Evolutionary conservation across 768 basidiomycete genomes (phyloP).

Genomic region (Cantharellus anzutake): DNA sequence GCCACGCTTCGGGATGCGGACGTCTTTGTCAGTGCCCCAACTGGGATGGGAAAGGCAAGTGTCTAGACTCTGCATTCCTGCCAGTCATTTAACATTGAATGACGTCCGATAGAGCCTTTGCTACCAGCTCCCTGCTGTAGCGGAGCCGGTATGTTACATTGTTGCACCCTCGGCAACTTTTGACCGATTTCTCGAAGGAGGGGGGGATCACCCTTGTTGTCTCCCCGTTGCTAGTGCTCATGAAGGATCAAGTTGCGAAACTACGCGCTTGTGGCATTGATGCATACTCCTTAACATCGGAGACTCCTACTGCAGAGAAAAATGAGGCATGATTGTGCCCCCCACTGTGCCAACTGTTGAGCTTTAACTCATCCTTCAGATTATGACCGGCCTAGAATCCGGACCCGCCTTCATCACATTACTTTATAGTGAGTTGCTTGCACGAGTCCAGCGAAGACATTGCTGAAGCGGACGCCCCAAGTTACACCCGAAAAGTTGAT

Average conservation of each 20-base stretch:
- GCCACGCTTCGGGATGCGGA: slow-evolving; percentile 31
- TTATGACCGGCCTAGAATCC: slow-evolving; percentile 38
- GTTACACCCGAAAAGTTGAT: slow-evolving; percentile 64
- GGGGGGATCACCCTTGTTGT: slow-evolving; percentile 52
- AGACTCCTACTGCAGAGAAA: slow-evolving; percentile 36
- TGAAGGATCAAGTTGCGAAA: slow-evolving; percentile 62
- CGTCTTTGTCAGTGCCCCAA: slow-evolving; percentile 66
- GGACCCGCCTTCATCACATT: slow-evolving; percentile 39
- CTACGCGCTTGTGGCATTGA: slow-evolving; percentile 34
- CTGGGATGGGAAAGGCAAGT: slow-evolving; percentile 71
- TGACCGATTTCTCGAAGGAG: slow-evolving; percentile 20
- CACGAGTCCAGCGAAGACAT: not conserved
- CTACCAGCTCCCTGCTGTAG: slow-evolving; percentile 67
- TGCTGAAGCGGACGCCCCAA: slow-evolving; percentile 12
- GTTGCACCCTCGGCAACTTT: not conserved
- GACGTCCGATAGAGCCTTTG: slow-evolving; percentile 42
- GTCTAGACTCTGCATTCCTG: not conserved
- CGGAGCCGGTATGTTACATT: slow-evolving; percentile 27
- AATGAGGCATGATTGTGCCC: slow-evolving; percentile 24
- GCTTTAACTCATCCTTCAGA: slow-evolving; percentile 22
- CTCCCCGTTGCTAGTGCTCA: slow-evolving; percentile 67
- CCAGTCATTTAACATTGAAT: not conserved
- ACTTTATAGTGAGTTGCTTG: slow-evolving; percentile 38
- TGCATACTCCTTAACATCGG: slow-evolving; percentile 47
- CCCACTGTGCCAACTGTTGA: not conserved